Base-by-base conservation (phyloP, 2,329 filamentous ascomycete genomes). In the Colletotrichum lupini region DNA sequence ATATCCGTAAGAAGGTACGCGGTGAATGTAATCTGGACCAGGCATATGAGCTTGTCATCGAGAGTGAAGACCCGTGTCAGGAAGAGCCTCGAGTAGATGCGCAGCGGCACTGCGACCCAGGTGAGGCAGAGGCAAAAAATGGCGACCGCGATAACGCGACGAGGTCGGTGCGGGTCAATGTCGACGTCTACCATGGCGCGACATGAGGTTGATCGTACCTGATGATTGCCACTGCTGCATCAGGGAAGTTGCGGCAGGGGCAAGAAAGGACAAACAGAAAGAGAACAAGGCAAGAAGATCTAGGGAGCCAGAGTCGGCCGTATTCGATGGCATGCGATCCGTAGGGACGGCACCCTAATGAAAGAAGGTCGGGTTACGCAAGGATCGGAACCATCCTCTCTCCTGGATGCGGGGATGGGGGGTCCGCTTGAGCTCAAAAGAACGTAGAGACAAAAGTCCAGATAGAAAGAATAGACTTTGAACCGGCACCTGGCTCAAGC, bases 61-160 rank as follows among this genome's bases (percentile, higher is more conserved):
- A 75, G 26, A 1, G 75, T 75, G 58, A 81, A 80, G 0, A 76
- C 73, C 68, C 81, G 80, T 59, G 80, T 77, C 3, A 82, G 71
- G 66, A 77, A 78, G 5, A 68, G 76, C 58, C 79, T 78, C 12
- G 78, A 81, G 70, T 81, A 81, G 3, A 78, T 60, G 7, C 79
- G 78, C 5, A 81, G 73, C 0, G 73, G 16, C 1, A 77, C 77
- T 2, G 79, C 76, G 37, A 81, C 75, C 3, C 79, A 78, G 4
- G 79, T 78, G 9, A 85, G 62, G 12, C 80, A 68, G 12, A 85
- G 37, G 53, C 85, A 82, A 3, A 80, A 72, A 52, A 76, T 74
- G 16, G 71, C 67, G 53, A 80, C 74, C 3, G 70, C 78, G 52
- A 68, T 63, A 55, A 82, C 68, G 24, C 68, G 62, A 49, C 46